These are phyloP conservation scores for Draba incana DNA, from an alignment of 345 rosid genomes.

Conservation along the genomic window DNA sequence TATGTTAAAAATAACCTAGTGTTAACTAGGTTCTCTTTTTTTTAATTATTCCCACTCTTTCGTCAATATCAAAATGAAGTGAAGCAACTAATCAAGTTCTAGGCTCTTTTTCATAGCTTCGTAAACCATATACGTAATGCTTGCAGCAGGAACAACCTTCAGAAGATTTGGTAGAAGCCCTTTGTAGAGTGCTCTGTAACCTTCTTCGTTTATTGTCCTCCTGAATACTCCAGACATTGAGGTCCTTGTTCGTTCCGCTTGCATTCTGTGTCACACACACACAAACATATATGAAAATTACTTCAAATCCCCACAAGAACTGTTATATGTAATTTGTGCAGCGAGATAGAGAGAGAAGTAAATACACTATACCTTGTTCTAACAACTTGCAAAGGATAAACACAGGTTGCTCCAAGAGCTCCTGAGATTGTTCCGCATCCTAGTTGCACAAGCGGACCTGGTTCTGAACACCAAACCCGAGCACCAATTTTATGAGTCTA, in stretches of 20 bases:
- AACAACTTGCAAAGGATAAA: slow-evolving; percentile 92
- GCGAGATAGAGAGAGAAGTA: neutral
- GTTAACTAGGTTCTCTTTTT: slow-evolving; percentile 26
- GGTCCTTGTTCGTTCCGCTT: slow-evolving; percentile 72
- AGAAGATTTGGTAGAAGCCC: slow-evolving; percentile 88
- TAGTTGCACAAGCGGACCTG: slow-evolving; percentile 87
- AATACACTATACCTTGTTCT: slow-evolving; percentile 67
- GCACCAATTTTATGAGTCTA: neutral
- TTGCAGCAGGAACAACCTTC: slow-evolving; percentile 60
- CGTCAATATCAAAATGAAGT: slow-evolving; percentile 41
- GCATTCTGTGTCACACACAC: slow-evolving; percentile 60
- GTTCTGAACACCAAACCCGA: slow-evolving; percentile 50
- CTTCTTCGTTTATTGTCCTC: slow-evolving; percentile 73
- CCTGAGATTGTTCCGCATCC: slow-evolving; percentile 91
- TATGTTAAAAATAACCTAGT: slow-evolving; percentile 34
- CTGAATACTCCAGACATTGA: slow-evolving; percentile 75
- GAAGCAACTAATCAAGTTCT: slow-evolving; percentile 56
- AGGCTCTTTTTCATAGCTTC: slow-evolving; percentile 86
- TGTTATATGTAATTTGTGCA: neutral
- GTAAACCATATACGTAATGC: slow-evolving; percentile 61
- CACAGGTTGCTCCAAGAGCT: slow-evolving; percentile 91
- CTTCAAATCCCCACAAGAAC: neutral
- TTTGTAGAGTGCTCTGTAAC: slow-evolving; percentile 75
- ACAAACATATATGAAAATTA: slow-evolving; percentile 8
- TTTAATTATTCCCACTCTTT: slow-evolving; percentile 27